Conservation (phyloP, 139 green algal genomes). For the Desmodesmus armatus region DNA sequence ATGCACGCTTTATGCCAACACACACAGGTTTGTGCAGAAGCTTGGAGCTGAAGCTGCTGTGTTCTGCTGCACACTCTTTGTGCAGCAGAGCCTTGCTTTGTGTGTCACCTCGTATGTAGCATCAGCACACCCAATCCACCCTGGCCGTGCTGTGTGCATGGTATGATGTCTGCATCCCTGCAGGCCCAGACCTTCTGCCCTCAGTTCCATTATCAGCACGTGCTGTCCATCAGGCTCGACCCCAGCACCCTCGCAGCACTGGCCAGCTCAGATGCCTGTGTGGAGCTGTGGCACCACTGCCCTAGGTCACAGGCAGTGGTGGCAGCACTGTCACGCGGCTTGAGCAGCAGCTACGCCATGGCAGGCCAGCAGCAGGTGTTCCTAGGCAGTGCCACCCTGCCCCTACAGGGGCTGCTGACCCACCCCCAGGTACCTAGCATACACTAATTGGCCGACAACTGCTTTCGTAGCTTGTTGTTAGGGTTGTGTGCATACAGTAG, state of each 20-base stretch:
- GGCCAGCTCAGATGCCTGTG: conserved; percentile 36
- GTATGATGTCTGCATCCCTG: neutral
- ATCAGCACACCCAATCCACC: no score
- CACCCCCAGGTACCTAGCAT: conserved; percentile 48
- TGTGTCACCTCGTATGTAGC: no score
- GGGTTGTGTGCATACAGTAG: neutral
- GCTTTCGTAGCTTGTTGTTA: neutral
- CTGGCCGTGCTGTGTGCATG: no score
- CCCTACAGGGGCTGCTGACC: conserved; percentile 52
- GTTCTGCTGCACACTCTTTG: no score
- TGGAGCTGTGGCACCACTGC: conserved; percentile 75
- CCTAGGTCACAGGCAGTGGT: conserved; percentile 54
- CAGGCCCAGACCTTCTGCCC: conserved; percentile 74
- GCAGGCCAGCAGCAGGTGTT: conserved; percentile 55
- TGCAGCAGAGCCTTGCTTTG: no score
- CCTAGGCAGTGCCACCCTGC: conserved; percentile 47
- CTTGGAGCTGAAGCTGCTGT: neutral
- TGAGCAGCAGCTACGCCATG: conserved; percentile 36
- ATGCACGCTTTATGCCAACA: no score
- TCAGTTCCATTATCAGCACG: conserved; percentile 51
- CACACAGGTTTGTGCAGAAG: no score
- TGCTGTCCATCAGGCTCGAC: conserved; percentile 47
- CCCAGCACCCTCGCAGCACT: conserved; percentile 45
- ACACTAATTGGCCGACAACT: neutral
- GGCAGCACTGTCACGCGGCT: conserved; percentile 43